These are phyloP conservation scores for Petunia axillaris DNA, from an alignment of 257 asterid genomes.

Conservation along the genomic window DNA sequence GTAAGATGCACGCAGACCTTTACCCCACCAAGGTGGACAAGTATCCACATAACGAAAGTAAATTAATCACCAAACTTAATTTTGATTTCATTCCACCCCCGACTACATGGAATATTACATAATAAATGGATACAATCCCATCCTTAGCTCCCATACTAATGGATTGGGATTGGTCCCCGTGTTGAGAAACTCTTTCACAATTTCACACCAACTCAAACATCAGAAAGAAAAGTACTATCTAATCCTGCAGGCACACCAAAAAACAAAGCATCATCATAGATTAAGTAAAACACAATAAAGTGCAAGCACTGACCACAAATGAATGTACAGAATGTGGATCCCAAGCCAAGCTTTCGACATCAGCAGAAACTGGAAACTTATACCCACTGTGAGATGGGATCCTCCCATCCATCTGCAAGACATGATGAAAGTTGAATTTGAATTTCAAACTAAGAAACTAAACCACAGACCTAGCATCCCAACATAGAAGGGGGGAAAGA, in stretches of 20 bases:
- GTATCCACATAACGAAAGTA: neutral
- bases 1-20: too few relatives aligned
- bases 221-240: neutral
- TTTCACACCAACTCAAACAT: neutral
- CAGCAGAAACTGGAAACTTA: constrained; percentile 69
- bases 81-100: neutral
- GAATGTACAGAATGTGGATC: constrained; percentile 88
- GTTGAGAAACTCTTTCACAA: neutral
- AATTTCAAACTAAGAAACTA: neutral
- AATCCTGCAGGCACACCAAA: neutral
- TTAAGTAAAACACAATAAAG: neutral
- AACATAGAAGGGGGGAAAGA: constrained; percentile 8
- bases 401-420: constrained; percentile 74
- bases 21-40: too few relatives aligned
- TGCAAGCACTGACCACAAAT: constrained; percentile 73
- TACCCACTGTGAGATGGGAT: constrained; percentile 53
- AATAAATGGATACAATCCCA: neutral
- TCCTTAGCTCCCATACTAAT: neutral
- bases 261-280: neutral
- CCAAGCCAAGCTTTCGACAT: constrained; percentile 93
- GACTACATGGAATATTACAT: neutral
- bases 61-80: neutral
- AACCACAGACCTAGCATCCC: neutral
- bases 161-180: too few relatives aligned
- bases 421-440: constrained; percentile 26